phyloP scores from a whole-genome alignment of 2,329 filamentous ascomycete genomes.

The Dothistroma pini region DNA sequence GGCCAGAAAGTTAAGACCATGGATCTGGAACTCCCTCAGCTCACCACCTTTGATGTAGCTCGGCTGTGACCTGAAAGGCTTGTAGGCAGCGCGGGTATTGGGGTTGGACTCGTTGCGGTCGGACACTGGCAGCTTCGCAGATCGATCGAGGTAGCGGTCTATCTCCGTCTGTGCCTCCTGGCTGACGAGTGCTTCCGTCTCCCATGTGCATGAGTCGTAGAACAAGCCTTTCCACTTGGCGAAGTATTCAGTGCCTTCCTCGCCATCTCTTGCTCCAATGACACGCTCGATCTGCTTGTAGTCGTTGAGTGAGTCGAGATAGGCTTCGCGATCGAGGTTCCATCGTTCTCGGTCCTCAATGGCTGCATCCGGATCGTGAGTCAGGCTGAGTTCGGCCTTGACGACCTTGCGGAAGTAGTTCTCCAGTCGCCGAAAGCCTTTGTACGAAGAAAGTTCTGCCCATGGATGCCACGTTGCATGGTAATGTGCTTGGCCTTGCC shows the following conservation, averaged over 20 bases:
- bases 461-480: slow-evolving; percentile 94
- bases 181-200: slow-evolving; percentile 69
- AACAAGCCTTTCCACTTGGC: slow-evolving; percentile 86
- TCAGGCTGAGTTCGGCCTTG: slow-evolving; percentile 72
- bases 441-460: slow-evolving; percentile 68
- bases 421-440: slow-evolving; percentile 83
- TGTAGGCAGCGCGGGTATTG: slow-evolving; percentile 68
- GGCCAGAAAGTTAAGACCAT: slow-evolving; percentile 89
- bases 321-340: slow-evolving; percentile 89
- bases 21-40: slow-evolving; percentile 88
- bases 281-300: slow-evolving; percentile 91
- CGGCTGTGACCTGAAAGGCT: slow-evolving; percentile 74
- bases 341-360: slow-evolving; percentile 90
- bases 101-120: slow-evolving; percentile 72
- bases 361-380: slow-evolving; percentile 68
- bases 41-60: slow-evolving; percentile 79
- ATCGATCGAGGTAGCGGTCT: slow-evolving; percentile 83
- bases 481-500: slow-evolving; percentile 92
- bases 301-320: slow-evolving; percentile 82
- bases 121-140: slow-evolving; percentile 74
- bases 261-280: slow-evolving; percentile 76
- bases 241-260: slow-evolving; percentile 80
- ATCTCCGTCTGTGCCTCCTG: slow-evolving; percentile 82
- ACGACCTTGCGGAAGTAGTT: slow-evolving; percentile 90
- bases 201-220: slow-evolving; percentile 96